A percentile compares a stretch with the other conserved stretches of the same genome.
Evolutionary conservation across 164 flowering plant genomes (phyloP).

Genomic region (Sextonia rubra): DNA sequence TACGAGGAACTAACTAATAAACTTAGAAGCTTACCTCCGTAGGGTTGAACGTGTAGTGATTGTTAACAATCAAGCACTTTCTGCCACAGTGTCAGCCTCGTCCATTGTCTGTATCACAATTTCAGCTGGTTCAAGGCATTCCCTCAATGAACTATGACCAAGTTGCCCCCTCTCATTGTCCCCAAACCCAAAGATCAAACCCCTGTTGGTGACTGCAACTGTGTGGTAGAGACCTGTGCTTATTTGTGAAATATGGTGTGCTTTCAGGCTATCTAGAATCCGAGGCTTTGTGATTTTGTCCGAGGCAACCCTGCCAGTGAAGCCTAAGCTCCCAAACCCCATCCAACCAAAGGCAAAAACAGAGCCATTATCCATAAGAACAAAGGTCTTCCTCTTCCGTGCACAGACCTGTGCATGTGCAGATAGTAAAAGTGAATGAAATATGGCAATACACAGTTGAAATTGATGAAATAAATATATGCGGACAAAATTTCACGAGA

Average conservation of each 20-base stretch:
- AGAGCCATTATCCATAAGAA: constrained; percentile 62
- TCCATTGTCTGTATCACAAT: constrained; percentile 32
- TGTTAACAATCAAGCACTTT: neutral
- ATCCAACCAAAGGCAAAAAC: constrained; percentile 92
- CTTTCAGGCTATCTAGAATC: constrained; percentile 61
- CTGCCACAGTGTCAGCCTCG: neutral
- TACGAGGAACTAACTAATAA: neutral
- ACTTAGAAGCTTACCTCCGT: neutral
- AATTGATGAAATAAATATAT: too few species aligned
- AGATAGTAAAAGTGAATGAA: too few species aligned
- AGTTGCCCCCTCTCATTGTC: constrained; percentile 95
- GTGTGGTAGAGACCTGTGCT: constrained; percentile 94
- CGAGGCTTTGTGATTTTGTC: constrained; percentile 70
- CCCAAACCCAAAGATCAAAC: constrained; percentile 78
- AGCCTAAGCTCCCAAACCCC: constrained; percentile 93
- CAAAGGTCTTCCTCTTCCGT: constrained; percentile 89
- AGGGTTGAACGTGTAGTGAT: neutral
- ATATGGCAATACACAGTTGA: too few species aligned
- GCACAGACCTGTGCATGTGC: constrained; percentile 68
- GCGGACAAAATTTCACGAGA: neutral
- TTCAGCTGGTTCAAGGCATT: constrained; percentile 73
- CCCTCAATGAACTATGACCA: constrained; percentile 71
- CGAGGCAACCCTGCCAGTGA: constrained; percentile 60
- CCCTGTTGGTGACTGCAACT: constrained; percentile 56
- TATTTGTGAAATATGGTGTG: constrained; percentile 69